Evolutionary conservation across 306 rosid species (phyloP), one percentile per base, ranked within the genome.

Genomic region (Hippophae rhamnoides): DNA sequence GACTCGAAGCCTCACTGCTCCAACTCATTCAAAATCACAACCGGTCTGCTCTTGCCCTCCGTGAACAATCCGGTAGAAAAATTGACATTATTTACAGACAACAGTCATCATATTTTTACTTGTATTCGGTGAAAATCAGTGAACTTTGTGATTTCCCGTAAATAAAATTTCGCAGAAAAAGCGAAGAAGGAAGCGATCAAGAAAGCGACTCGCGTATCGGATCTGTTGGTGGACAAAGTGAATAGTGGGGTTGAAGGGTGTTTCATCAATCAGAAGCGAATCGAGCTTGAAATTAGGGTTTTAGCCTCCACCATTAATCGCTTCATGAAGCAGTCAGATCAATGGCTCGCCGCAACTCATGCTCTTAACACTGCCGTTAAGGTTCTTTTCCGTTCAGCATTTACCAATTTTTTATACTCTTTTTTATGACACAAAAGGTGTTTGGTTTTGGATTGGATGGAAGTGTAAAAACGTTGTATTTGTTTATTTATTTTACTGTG

Each of bases 281-380:
- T 88, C 45, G 99, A 88, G 77, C 64, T 57, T 23, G 99, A 92
- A 72, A 88, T 77, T 78, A 80, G 95, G 78, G 67, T 82, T 25
- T 62, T 88, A 26, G 69, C 93, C 27, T 48, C 64, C 40, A 80
- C 90, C 9, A 82, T 88, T 54, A 7, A 89, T 0, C 80, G 85
- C 8, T 92, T 88, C 77, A 78, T 69, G 52, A 92, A 85, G 67
- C 96, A 85, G 71, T 83, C 95, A 8, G 96, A 88, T 81, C 95
- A 92, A 6, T 92, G 93, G 96, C 95, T 92, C 51, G 48, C 80
- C 56, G 70, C 89, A 31, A 78, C 99, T 63, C 92, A 73, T 66
- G 70, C 89, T 51, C 64, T 92, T 25, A 92, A 92, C 74, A 71
- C 86, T 9, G 93, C 88, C 44, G 76, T 92, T 50, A 92, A 92